Conservation (phyloP, 2,329 filamentous ascomycete genomes). For the Cadophora gregata region DNA sequence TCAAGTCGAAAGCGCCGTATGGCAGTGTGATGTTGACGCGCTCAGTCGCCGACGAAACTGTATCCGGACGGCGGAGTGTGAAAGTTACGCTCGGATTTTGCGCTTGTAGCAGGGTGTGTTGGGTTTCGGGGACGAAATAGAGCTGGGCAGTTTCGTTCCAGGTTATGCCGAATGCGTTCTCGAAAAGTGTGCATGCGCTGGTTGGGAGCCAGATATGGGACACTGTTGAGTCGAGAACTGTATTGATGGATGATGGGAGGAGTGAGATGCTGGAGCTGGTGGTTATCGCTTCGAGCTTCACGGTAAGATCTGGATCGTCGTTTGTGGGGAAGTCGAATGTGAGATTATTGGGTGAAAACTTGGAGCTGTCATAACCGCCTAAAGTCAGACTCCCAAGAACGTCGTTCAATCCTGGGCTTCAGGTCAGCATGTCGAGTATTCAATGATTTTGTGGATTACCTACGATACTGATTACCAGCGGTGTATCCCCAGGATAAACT, state of each 20-base stretch:
- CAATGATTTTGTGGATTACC: conserved; percentile 14
- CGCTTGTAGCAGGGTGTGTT: conserved; percentile 34
- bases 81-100: conserved; percentile 46
- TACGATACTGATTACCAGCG: conserved; percentile 49
- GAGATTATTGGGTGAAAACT: conserved; percentile 46
- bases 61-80: conserved; percentile 41
- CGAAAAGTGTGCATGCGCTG: conserved; percentile 45
- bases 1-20: conserved; percentile 47
- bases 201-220: conserved; percentile 48
- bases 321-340: conserved; percentile 48
- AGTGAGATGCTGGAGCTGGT: conserved; percentile 33
- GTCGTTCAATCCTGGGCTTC: conserved; percentile 38
- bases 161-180: conserved; percentile 44
- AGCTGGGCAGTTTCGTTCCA: conserved; percentile 46
- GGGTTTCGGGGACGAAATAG: conserved; percentile 43
- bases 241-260: conserved; percentile 38
- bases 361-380: conserved; percentile 49
- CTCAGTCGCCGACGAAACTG: conserved; percentile 30
- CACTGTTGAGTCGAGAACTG: conserved; percentile 47
- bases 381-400: conserved; percentile 48
- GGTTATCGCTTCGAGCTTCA: conserved; percentile 45
- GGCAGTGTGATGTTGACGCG: conserved; percentile 44
- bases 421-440: conserved; percentile 34
- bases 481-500: conserved; percentile 51
- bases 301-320: conserved; percentile 46